Percentiles rank a stretch among this genome's conserved stretches.
Conservation (phyloP, 202 grass and related monocot genomes). For the Bolboschoenoplectus hybrid region DNA sequence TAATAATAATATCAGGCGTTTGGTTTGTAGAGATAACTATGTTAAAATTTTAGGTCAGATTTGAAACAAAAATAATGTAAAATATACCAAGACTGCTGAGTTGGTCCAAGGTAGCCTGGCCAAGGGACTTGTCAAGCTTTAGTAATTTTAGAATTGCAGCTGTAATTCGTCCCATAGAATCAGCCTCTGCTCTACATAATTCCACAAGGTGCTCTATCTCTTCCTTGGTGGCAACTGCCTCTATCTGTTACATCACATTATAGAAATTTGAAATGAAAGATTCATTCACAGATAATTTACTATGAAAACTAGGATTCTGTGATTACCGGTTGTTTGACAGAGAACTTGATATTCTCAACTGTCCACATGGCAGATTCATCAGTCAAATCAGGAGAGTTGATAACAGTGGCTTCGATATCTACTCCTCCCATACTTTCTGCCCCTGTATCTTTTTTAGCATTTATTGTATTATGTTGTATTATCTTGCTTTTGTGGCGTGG, state of each 20-base stretch:
- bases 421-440: conserved; percentile 63
- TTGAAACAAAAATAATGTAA: neutral
- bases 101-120: conserved; percentile 79
- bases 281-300: conserved; percentile 34
- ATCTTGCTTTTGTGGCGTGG: conserved; percentile 53
- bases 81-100: conserved; percentile 86
- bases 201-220: conserved; percentile 80
- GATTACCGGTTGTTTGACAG: conserved; percentile 85
- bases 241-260: conserved; percentile 64
- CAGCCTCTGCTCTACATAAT: conserved; percentile 89
- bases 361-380: conserved; percentile 76
- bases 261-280: conserved; percentile 30
- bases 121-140: conserved; percentile 95
- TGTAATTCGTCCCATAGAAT: conserved; percentile 93
- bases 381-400: conserved; percentile 49
- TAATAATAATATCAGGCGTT: conserved; percentile 1
- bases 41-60: neutral
- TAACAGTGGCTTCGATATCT: conserved; percentile 79
- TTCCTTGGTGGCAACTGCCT: conserved; percentile 86
- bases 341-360: conserved; percentile 94
- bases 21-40: neutral
- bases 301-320: conserved; percentile 42
- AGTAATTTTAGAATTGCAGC: conserved; percentile 87
- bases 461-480: conserved; percentile 44
- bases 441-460: conserved; percentile 42